phyloP scores from a whole-genome alignment of 805 yeast genomes.

The Cyberlindnera bimundalis region DNA sequence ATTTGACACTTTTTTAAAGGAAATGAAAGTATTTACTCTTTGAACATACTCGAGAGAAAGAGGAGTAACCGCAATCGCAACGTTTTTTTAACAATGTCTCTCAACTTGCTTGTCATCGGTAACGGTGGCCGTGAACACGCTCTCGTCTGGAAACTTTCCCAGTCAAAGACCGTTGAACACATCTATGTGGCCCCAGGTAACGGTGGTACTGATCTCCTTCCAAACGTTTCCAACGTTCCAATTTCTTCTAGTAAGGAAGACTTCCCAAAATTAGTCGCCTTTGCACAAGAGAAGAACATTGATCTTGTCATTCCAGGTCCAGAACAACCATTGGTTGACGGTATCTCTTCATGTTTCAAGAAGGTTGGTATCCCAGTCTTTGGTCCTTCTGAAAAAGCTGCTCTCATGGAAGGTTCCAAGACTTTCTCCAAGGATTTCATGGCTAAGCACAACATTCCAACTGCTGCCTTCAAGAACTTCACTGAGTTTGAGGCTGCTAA shows the following conservation, averaged over 20 bases:
- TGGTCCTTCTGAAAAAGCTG: slow-evolving; percentile 93
- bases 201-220: slow-evolving; percentile 73
- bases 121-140: slow-evolving; percentile 99
- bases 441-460: slow-evolving; percentile 89
- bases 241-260: slow-evolving; percentile 62
- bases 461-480: slow-evolving; percentile 87
- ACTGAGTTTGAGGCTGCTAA: slow-evolving; percentile 72
- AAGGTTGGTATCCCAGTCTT: slow-evolving; percentile 91
- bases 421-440: slow-evolving; percentile 91
- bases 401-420: slow-evolving; percentile 95
- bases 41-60: no score
- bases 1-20: background rate
- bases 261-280: slow-evolving; percentile 65
- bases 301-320: slow-evolving; percentile 93
- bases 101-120: slow-evolving; percentile 83
- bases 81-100: slow-evolving; percentile 22
- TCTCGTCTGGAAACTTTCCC: slow-evolving; percentile 83
- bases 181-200: slow-evolving; percentile 96
- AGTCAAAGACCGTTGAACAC: slow-evolving; percentile 65
- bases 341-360: slow-evolving; percentile 68
- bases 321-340: slow-evolving; percentile 98
- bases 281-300: slow-evolving; percentile 66
- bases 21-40: no score
- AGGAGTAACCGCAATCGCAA: background rate
- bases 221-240: slow-evolving; percentile 66